Percentiles rank a stretch among this genome's conserved stretches.
Evolutionary conservation across 345 rosid species (phyloP).

Genomic region (Acer saccharum): DNA sequence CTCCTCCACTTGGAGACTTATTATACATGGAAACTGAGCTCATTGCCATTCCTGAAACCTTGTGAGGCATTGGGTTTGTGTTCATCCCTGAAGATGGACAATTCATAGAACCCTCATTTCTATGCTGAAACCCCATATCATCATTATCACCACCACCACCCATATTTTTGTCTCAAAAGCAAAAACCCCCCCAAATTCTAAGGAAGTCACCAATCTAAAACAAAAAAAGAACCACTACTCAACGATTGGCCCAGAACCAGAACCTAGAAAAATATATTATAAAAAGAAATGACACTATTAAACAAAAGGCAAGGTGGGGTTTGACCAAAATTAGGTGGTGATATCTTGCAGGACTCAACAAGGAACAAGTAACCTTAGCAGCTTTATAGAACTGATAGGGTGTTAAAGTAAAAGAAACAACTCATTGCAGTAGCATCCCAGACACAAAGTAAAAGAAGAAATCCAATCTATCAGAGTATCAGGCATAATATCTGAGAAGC

Average conservation of each 20-base stretch:
- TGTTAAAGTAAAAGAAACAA: slow-evolving; percentile 53
- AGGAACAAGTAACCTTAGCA: slow-evolving; percentile 61
- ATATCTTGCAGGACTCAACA: slow-evolving; percentile 70
- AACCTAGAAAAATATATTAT: slow-evolving; percentile 24
- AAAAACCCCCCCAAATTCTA: slow-evolving; percentile 32
- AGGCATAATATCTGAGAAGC: slow-evolving; percentile 69
- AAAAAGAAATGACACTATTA: slow-evolving; percentile 7
- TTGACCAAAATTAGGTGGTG: slow-evolving; percentile 56
- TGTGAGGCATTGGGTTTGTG: slow-evolving; percentile 32
- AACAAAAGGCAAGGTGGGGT: slow-evolving; percentile 34
- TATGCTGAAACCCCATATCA: slow-evolving; percentile 53
- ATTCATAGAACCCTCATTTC: slow-evolving; percentile 44
- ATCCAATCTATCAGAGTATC: slow-evolving; percentile 36
- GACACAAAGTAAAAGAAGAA: slow-evolving; percentile 46
- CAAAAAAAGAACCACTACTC: slow-evolving; percentile 26
- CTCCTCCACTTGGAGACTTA: slow-evolving; percentile 38
- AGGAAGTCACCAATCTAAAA: slow-evolving; percentile 18
- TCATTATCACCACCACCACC: slow-evolving; percentile 59
- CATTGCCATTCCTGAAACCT: slow-evolving; percentile 43
- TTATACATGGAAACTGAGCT: slow-evolving; percentile 45
- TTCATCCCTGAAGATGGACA: slow-evolving; percentile 48
- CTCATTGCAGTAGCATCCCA: slow-evolving; percentile 54
- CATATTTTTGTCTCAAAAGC: slow-evolving; percentile 45
- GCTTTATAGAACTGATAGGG: slow-evolving; percentile 62
- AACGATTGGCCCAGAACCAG: slow-evolving; percentile 23